These are phyloP conservation scores for Candida andamanensis DNA, from an alignment of 805 yeast species.

Conservation along the genomic window DNA sequence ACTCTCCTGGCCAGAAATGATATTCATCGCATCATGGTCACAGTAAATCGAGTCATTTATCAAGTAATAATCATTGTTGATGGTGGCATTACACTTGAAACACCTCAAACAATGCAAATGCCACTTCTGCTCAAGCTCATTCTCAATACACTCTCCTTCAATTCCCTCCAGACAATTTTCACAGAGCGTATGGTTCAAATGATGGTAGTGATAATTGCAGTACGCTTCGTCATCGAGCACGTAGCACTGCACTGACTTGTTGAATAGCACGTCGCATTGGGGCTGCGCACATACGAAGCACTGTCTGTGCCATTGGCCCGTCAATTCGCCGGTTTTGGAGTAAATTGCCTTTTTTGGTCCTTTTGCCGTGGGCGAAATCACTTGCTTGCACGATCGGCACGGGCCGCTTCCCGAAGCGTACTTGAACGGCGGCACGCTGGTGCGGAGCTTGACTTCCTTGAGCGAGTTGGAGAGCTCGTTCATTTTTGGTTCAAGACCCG, in stretches of 20 bases:
- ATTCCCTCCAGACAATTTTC: constrained; percentile 66
- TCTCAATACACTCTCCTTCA: constrained; percentile 87
- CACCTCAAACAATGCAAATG: constrained; percentile 74
- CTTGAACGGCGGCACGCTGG: constrained; percentile 8
- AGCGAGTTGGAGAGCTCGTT: background rate
- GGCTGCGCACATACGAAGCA: constrained; percentile 68
- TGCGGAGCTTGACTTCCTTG: constrained; percentile 3
- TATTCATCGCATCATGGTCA: constrained; percentile 39
- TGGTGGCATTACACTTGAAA: constrained; percentile 47
- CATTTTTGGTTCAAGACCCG: background rate
- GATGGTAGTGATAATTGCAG: constrained; percentile 76
- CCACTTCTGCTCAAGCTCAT: constrained; percentile 64
- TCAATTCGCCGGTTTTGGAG: constrained; percentile 77
- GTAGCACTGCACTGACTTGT: constrained; percentile 62
- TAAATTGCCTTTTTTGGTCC: constrained; percentile 58
- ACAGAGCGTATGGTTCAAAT: constrained; percentile 71
- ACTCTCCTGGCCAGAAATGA: constrained; percentile 20
- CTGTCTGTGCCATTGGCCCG: constrained; percentile 91
- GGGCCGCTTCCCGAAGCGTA: constrained; percentile 68
- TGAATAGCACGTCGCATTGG: constrained; percentile 53
- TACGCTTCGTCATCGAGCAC: constrained; percentile 76
- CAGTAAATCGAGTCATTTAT: constrained; percentile 48
- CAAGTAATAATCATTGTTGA: constrained; percentile 51
- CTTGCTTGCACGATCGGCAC: constrained; percentile 65
- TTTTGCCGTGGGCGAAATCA: constrained; percentile 39